phyloP scores from a whole-genome alignment of 345 rosid genomes.

The Gossypium stocksii region DNA sequence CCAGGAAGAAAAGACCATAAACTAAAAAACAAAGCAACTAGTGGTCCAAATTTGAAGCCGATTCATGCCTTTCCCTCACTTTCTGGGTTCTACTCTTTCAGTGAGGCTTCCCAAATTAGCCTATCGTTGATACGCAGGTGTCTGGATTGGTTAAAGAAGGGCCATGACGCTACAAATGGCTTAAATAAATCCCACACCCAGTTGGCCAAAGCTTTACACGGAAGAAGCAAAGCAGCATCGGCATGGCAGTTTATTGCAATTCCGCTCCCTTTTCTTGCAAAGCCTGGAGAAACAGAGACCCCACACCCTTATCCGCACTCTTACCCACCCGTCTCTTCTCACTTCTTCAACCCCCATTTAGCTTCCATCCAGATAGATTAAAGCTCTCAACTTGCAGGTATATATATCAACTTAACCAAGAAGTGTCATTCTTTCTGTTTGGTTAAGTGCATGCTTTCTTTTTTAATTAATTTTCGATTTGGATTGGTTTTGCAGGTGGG shows the following conservation, averaged over 20 bases:
- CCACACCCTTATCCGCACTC: constrained; percentile 19
- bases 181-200: no score
- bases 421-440: not conserved
- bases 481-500: not conserved
- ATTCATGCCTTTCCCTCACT: not conserved
- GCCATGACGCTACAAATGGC: not conserved
- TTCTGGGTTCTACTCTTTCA: not conserved
- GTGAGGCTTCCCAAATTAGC: not conserved
- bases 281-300: constrained; percentile 21
- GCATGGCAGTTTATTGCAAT: constrained; percentile 40
- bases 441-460: not conserved
- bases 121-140: no score
- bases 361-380: constrained; percentile 19
- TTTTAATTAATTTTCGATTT: not conserved
- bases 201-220: constrained; percentile 1
- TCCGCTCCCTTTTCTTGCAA: constrained; percentile 23
- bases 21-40: not conserved
- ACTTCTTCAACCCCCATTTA: not conserved
- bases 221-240: not conserved
- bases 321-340: constrained; percentile 22
- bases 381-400: constrained; percentile 31
- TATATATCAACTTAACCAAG: not conserved
- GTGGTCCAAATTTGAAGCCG: constrained; percentile 16
- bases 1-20: not conserved
- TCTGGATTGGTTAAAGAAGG: not conserved